Base-by-base conservation (phyloP, 345 rosid genomes). In the Pelargonium nanum region DNA sequence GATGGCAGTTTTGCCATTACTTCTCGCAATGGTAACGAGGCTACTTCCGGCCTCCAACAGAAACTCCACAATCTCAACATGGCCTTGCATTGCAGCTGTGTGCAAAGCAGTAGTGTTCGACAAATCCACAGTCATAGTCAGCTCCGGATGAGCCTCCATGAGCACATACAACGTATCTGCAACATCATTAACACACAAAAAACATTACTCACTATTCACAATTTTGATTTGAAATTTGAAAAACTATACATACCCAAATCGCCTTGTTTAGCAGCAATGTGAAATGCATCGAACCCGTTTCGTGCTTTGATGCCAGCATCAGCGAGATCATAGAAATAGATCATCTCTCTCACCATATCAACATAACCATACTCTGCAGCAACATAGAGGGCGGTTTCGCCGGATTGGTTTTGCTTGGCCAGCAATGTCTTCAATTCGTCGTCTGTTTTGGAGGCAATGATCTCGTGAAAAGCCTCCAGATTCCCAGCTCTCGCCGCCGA, bases 201-300 rank as follows among this genome's bases (percentile, higher is more conserved):
- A n/a, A n/a, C n/a, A n/a, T n/a, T n/a, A n/a, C n/a, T n/a, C n/a
- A n/a, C n/a, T n/a, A n/a, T n/a, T 96, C 54, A 88, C 98, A 9
- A 96, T 91, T 92, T 88, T 88, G 19, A 92, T 83, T 71, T 83
- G 65, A 91, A 70, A 57, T 88, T 96, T 88, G 73, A 53, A 74
- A 61, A 22, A 25, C 40, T 23, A 48, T 24, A 67, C 70, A 34
- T 77, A 89, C 99, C 91, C 45, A 82, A 62, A 79, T 87, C 85
- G 22, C 97, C 97, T 81, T 87, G 96, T 79, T 93, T 93, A 13
- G 97, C 96, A 70, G 97, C 97, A 70, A 89, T 84, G 73, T 89
- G 97, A 61, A 93, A 82, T 22, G 99, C 97, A 68, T 93, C 99
- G 26, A 87, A 93, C 0, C 99, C 99, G 24, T 93, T 93, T 59